phyloP scores from a whole-genome alignment of 495 filamentous ascomycete genomes.

The Amniculicola lignicola region DNA sequence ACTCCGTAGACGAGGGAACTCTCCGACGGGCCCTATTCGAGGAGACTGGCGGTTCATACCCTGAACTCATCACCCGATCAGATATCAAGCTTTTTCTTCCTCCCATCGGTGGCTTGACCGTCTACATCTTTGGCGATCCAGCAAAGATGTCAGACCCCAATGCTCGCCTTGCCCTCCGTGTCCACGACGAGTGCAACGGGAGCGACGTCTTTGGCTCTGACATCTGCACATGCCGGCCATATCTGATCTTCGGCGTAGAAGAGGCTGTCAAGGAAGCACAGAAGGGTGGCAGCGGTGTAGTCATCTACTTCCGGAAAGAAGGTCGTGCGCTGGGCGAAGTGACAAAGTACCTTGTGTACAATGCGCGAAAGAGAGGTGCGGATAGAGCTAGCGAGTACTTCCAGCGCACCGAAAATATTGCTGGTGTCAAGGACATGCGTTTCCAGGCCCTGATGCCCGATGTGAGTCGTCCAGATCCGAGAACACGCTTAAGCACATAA shows the following conservation, averaged over 20 bases:
- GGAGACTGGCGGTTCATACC: conserved; percentile 89
- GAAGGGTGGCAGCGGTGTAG: conserved; percentile 88
- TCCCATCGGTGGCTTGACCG: conserved; percentile 92
- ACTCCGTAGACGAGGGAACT: conserved; percentile 67
- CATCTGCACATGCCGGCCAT: conserved; percentile 96
- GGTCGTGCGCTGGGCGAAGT: conserved; percentile 95
- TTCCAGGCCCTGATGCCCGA: conserved; percentile 99
- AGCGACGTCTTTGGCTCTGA: conserved; percentile 98
- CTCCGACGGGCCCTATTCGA: conserved; percentile 87
- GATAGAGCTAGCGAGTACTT: conserved; percentile 97
- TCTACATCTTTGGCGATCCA: conserved; percentile 95
- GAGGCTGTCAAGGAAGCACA: conserved; percentile 97
- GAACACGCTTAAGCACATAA: not conserved
- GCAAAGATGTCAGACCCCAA: conserved; percentile 88
- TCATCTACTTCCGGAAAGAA: conserved; percentile 99
- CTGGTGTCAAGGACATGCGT: conserved; percentile 96
- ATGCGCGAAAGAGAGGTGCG: conserved; percentile 79
- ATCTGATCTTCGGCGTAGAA: conserved; percentile 93
- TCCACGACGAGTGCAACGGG: conserved; percentile 96
- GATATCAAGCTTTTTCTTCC: conserved; percentile 96
- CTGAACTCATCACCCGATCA: conserved; percentile 82
- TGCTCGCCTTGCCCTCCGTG: conserved; percentile 77
- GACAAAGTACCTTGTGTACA: conserved; percentile 96
- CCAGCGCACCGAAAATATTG: conserved; percentile 93
- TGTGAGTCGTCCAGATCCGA: conserved; percentile 18